Evolutionary conservation across 805 yeast genomes (phyloP).

Genomic region (Barnettozyma sucrosica): DNA sequence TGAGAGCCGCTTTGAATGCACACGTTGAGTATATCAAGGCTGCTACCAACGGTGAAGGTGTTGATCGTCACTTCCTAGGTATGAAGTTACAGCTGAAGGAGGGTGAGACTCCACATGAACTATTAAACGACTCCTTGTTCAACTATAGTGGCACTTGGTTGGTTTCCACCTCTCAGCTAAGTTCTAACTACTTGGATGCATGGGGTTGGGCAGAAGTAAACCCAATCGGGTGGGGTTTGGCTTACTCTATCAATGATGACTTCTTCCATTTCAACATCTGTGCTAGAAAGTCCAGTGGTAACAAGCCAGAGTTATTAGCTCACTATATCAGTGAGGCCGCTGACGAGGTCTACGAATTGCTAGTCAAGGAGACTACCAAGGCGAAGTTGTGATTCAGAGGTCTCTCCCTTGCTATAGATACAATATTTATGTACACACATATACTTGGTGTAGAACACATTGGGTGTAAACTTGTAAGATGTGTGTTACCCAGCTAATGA

Average conservation of each 20-base stretch:
- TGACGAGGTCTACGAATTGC: constrained; percentile 67
- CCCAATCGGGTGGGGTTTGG: constrained; percentile 90
- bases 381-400: constrained; percentile 11
- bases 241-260: constrained; percentile 85
- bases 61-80: constrained; percentile 92
- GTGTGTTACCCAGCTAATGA: no score
- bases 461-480: not conserved
- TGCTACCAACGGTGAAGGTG: constrained; percentile 84
- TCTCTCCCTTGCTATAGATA: not conserved
- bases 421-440: not conserved
- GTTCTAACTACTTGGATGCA: constrained; percentile 78
- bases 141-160: constrained; percentile 79
- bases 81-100: constrained; percentile 62
- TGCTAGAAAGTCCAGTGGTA: constrained; percentile 56
- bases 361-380: constrained; percentile 27
- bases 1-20: constrained; percentile 64
- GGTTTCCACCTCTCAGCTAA: constrained; percentile 82
- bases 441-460: not conserved
- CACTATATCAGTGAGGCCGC: constrained; percentile 74
- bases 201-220: constrained; percentile 96
- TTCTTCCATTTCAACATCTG: constrained; percentile 84
- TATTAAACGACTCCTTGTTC: constrained; percentile 73
- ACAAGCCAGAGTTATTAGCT: constrained; percentile 51
- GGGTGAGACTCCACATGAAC: constrained; percentile 52
- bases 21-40: constrained; percentile 69